Base-by-base conservation (phyloP, 1,284 basidiomycete species). In the Sporisorium sorghi region DNA sequence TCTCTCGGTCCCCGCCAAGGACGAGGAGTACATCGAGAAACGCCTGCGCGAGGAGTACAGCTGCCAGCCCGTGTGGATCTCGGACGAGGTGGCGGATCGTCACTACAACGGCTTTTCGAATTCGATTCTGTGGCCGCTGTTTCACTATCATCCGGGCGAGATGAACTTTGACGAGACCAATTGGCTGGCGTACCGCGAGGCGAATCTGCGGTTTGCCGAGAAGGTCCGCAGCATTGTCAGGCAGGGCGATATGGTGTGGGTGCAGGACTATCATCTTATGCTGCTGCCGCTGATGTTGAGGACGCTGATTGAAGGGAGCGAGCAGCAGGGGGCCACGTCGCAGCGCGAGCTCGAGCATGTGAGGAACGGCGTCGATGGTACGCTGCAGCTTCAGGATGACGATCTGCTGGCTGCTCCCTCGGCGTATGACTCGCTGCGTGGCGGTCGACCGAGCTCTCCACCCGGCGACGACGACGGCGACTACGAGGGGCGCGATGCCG, bases 141-240 rank as follows among this genome's bases (percentile, higher is more conserved):
- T 99, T 88, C 96, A 99, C 86, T 99, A 98, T 86, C 95, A 97
- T 85, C 76, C 78, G 0, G 82, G 83, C 9, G 81, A 83, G 76
- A 99, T 99, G 94, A 97, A 94, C 86, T 99, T 99, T 84, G 96
- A 98, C 86, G 94, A 97, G 86, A 92, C 92, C 82, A 93, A 98
- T 86, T 99, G 96, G 96, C 89, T 92, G 51, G 96, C 94, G 1
- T 99, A 99, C 86, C 90, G 96, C 35, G 94, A 97, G 85, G 97
- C 97, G 48, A 99, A 99, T 85, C 88, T 94, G 86, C 89, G 90
- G 68, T 99, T 99, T 83, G 96, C 97, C 1, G 92, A 97, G 84
- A 91, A 88, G 19, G 92, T 99, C 59, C 87, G 89, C 64, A 87
- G 88, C 62, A 91, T 94, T 80, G 88, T 94, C 61, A 92, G 93